A percentile compares a stretch with the other conserved stretches of the same genome.
Evolutionary conservation across 75 land plant species (phyloP).

Genomic region (Pinus taeda): DNA sequence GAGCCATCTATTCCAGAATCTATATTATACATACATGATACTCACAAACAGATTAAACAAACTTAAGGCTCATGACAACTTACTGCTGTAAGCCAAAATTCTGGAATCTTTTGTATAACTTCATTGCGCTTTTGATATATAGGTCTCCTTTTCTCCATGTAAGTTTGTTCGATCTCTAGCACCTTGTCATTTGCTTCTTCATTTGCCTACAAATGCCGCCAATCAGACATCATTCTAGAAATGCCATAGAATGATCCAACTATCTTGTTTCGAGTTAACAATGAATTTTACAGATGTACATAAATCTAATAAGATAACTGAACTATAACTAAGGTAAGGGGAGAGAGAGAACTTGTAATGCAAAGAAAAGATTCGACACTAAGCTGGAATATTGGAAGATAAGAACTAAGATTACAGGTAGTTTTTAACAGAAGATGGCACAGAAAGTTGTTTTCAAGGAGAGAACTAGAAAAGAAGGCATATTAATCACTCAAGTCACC

Average conservation of each 20-base stretch:
- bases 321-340: not conserved
- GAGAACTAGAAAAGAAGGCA: not conserved
- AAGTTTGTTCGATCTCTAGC: conserved; percentile 6
- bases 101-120: conserved; percentile 7
- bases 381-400: not conserved
- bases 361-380: not conserved
- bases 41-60: not conserved
- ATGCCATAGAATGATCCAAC: not conserved
- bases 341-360: not conserved
- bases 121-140: conserved; percentile 4
- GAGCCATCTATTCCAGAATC: not conserved
- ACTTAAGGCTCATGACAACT: not conserved
- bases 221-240: not conserved
- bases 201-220: conserved; percentile 1
- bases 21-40: not conserved
- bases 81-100: conserved; percentile 8
- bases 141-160: conserved; percentile 8
- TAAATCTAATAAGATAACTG: not conserved
- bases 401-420: not conserved
- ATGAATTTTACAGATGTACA: not conserved
- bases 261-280: not conserved
- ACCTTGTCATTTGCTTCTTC: conserved; percentile 11
- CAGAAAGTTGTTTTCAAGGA: not conserved
- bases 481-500: not conserved
- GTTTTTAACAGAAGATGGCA: not conserved